Percentiles rank a stretch among this genome's conserved stretches.
Conservation (phyloP, 1,284 basidiomycete genomes). For the Coriolopsis trogii region DNA sequence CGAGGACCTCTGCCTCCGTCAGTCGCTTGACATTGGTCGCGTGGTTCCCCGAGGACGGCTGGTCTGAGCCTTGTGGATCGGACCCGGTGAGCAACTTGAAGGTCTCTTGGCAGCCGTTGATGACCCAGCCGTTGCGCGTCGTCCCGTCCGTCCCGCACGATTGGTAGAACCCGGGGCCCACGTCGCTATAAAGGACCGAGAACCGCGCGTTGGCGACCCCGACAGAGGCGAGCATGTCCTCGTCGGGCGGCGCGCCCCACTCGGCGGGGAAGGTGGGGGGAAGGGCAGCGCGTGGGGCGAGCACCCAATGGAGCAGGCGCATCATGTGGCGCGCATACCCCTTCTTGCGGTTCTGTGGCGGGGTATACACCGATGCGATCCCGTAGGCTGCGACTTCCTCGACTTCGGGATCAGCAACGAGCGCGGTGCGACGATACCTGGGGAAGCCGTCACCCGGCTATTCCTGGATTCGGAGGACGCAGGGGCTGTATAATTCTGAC, state of each 20-base stretch:
- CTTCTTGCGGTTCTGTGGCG: conserved; percentile 39
- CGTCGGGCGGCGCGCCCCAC: conserved; percentile 42
- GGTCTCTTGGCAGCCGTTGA: conserved; percentile 44
- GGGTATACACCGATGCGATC: conserved; percentile 50
- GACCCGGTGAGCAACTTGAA: conserved; percentile 38
- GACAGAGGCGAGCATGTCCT: conserved; percentile 11
- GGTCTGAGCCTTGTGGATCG: neutral
- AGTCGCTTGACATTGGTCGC: conserved; percentile 20
- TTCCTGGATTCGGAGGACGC: too few relatives aligned
- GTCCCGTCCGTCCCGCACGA: conserved; percentile 42
- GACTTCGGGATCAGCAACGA: conserved; percentile 22
- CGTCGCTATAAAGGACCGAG: conserved; percentile 65
- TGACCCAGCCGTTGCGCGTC: conserved; percentile 50
- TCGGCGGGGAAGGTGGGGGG: conserved; percentile 38
- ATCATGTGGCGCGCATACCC: conserved; percentile 55
- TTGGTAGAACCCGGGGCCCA: conserved; percentile 57
- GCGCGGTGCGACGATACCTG: conserved; percentile 34
- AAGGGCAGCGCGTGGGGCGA: conserved; percentile 35
- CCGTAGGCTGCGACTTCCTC: conserved; percentile 38
- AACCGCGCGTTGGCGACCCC: conserved; percentile 39
- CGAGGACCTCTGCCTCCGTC: conserved; percentile 21
- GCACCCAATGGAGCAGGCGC: conserved; percentile 47
- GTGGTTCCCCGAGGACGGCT: neutral
- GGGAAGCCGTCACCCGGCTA: neutral
- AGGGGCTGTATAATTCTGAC: conserved; percentile 15